A percentile compares a stretch with the other conserved stretches of the same genome.
phyloP scores from a whole-genome alignment of 768 basidiomycete genomes.

The Nidularia pulvinata region DNA sequence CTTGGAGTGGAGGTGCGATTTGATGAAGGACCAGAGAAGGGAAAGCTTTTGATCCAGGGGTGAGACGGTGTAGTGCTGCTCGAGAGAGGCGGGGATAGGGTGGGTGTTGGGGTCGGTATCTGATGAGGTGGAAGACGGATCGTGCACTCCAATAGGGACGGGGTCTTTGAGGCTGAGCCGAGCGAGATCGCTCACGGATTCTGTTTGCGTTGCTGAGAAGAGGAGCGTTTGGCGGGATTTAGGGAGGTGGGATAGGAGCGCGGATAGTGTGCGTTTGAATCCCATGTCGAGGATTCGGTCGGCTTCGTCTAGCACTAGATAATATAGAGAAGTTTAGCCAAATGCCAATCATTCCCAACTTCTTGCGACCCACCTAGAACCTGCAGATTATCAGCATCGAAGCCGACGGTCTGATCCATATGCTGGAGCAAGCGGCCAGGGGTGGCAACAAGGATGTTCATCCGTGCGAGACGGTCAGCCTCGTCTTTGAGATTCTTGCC shows the following conservation, averaged over 20 bases:
- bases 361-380: constrained; percentile 64
- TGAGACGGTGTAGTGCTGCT: constrained; percentile 88
- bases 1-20: constrained; percentile 89
- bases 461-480: constrained; percentile 80
- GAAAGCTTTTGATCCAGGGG: constrained; percentile 88
- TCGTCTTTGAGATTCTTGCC: constrained; percentile 97
- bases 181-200: constrained; percentile 86
- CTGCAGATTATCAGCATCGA: constrained; percentile 91
- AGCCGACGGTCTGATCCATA: constrained; percentile 97
- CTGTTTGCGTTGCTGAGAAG: constrained; percentile 96
- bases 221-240: constrained; percentile 92
- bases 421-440: constrained; percentile 95
- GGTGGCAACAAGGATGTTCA: constrained; percentile 99
- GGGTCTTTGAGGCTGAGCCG: constrained; percentile 88
- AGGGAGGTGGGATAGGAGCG: constrained; percentile 90
- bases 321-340: background rate
- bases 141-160: constrained; percentile 63
- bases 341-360: background rate
- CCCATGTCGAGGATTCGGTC: constrained; percentile 98
- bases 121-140: no score
- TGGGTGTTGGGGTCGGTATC: constrained; percentile 41
- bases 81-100: constrained; percentile 75
- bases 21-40: constrained; percentile 93
- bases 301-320: constrained; percentile 90
- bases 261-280: constrained; percentile 85